phyloP scores from a whole-genome alignment of 257 asterid genomes.

The Prunella vulgaris region DNA sequence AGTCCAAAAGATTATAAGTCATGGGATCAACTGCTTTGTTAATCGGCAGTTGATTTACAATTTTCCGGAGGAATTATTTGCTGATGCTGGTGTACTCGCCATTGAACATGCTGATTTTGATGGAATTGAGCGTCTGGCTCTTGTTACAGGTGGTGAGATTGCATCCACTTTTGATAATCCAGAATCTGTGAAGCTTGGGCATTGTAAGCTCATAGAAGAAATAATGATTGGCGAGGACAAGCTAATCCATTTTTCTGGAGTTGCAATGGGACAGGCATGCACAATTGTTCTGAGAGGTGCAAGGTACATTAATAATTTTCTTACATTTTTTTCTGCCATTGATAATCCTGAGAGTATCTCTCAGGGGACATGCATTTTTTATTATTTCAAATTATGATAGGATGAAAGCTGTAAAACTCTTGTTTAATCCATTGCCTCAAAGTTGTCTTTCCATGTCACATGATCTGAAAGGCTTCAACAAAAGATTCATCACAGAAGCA shows the following conservation, averaged over 20 bases:
- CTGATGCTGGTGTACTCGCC: constrained; percentile 95
- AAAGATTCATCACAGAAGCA: background rate
- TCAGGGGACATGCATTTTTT: background rate
- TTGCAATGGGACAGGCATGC: constrained; percentile 97
- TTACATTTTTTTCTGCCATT: background rate
- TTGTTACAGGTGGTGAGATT: constrained; percentile 94
- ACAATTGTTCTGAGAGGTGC: constrained; percentile 92
- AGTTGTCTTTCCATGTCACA: background rate
- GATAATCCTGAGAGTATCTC: background rate
- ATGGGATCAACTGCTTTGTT: constrained; percentile 92
- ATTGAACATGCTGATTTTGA: constrained; percentile 98
- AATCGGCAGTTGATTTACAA: constrained; percentile 91
- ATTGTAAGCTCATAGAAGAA: constrained; percentile 89
- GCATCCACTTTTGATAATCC: constrained; percentile 97
- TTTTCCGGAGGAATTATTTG: constrained; percentile 95
- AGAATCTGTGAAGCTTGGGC: constrained; percentile 92
- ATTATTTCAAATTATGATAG: background rate
- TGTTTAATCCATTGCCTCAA: background rate
- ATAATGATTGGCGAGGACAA: constrained; percentile 98
- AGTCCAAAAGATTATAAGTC: constrained; percentile 80
- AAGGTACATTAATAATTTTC: constrained; percentile 41
- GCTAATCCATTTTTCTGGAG: constrained; percentile 94
- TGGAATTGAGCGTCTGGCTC: constrained; percentile 86
- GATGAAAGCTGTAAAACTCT: background rate
- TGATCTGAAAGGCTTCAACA: background rate